phyloP scores from a whole-genome alignment of 2,329 filamentous ascomycete species.

The Phyllosticta citrichinensis region DNA sequence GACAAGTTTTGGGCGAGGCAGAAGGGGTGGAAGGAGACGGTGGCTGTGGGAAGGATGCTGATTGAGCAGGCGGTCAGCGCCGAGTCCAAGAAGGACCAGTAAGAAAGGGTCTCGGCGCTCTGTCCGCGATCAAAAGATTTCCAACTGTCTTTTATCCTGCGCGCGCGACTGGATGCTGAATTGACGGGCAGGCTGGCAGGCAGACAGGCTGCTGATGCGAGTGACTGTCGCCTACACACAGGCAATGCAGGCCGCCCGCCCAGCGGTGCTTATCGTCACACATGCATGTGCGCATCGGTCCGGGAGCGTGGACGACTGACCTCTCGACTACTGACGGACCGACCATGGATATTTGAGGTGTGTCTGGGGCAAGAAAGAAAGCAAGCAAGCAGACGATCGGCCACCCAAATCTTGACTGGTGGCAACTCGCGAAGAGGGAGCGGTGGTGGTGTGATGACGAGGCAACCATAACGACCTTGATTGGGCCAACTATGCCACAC shows the following conservation, averaged over 20 bases:
- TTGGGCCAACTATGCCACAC: neutral
- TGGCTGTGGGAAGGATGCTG: conserved; percentile 39
- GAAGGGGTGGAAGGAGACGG: conserved; percentile 40
- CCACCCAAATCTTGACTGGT: neutral
- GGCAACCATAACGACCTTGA: neutral
- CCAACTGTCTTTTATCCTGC: neutral
- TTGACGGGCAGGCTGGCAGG: neutral
- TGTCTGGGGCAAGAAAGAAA: neutral
- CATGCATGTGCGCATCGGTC: neutral
- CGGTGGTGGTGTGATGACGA: neutral
- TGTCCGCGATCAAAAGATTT: neutral
- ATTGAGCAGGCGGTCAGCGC: conserved; percentile 33
- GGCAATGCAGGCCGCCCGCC: neutral
- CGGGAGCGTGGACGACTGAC: neutral
- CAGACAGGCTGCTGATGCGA: neutral
- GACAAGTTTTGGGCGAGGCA: conserved; percentile 45
- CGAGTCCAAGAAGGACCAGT: conserved; percentile 28
- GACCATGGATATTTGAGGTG: neutral
- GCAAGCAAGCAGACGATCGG: neutral
- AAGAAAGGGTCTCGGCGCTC: neutral
- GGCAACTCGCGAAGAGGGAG: neutral
- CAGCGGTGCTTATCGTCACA: neutral
- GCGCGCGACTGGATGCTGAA: neutral
- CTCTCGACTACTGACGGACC: neutral
- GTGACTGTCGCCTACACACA: neutral